Evolutionary conservation across 495 filamentous ascomycete genomes (phyloP), one percentile per base, ranked within the genome.

Genomic region (Penicillium maclennaniae): DNA sequence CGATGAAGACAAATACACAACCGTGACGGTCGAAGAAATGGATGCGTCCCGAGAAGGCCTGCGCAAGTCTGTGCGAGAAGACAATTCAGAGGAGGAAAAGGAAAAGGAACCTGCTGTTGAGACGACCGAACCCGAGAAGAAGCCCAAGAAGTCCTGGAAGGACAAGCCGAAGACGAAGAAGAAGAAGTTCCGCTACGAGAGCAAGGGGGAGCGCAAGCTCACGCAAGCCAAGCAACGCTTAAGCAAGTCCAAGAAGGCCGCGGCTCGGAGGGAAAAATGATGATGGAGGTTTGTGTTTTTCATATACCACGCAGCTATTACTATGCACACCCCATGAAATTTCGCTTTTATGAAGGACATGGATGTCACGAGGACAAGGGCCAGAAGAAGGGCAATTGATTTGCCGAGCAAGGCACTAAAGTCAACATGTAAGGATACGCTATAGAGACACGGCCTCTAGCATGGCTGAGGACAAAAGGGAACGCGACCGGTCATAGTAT

Each of bases 1-100:
- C 53, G 93, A 98, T 70, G 93, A 97, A 68, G 92, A 96, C 62
- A 87, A 87, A 67, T 95, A 88, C 63, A 96, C 92, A 16, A 95
- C 88, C 4, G 93, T 98, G 26, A 96, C 89, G 0, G 83, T 98
- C 0, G 91, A 96, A 66, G 86, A 87, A n/a, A 90, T 98, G 65
- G 87, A 86, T 60, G 74, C 92, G 7, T 83, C 88, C 3, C 84
- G 82, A 47, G 83, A 88, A 53, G 88, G 86, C 7, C 63, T 92
- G 14, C 68, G 82, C 46, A 80, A 82, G 59, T 69, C 77, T 4
- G 69, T 66, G 21, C 71, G 70, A 4, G 69, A 68, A 27, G 70
- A 80, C 10, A 72, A 78, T 20, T 77, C 77, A 15, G 77, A 82
- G 3, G 65, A 71, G 40, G 68, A 71, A 53, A 63, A 66, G 8